These are phyloP conservation scores for Pyrenochaeta sp. DNA, from an alignment of 2,329 filamentous ascomycete genomes.

Conservation along the genomic window DNA sequence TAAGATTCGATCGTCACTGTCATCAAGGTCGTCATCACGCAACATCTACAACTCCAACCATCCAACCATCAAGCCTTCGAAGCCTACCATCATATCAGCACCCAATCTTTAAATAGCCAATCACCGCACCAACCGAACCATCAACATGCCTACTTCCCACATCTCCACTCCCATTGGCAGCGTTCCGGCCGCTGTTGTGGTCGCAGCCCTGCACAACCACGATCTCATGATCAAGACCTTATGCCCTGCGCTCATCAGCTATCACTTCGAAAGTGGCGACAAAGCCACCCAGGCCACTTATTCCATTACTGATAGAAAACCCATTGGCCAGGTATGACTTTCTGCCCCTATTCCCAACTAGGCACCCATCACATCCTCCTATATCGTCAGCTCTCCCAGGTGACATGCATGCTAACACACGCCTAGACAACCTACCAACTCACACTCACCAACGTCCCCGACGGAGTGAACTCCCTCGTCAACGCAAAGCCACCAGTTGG, in stretches of 20 bases:
- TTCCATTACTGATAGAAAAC: slow-evolving; percentile 51
- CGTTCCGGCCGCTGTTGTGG: slow-evolving; percentile 33
- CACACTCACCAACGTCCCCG: slow-evolving; percentile 48
- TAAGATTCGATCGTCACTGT: slow-evolving; percentile 5
- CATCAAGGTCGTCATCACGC: not conserved
- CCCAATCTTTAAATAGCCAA: slow-evolving; percentile 3
- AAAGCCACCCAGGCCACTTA: slow-evolving; percentile 41
- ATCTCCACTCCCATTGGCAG: slow-evolving; percentile 46
- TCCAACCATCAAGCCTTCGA: not conserved
- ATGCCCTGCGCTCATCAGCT: slow-evolving; percentile 45
- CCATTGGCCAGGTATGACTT: slow-evolving; percentile 45
- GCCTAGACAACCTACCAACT: slow-evolving; percentile 51
- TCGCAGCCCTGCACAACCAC: slow-evolving; percentile 51
- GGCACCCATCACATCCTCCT: not conserved
- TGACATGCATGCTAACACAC: not conserved
- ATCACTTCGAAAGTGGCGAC: slow-evolving; percentile 45
- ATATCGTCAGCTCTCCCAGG: not conserved
- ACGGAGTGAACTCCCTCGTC: slow-evolving; percentile 49
- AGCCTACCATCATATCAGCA: not conserved
- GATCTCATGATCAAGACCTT: slow-evolving; percentile 52
- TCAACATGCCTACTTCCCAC: slow-evolving; percentile 48
- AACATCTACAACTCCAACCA: not conserved
- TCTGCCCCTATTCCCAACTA: not conserved
- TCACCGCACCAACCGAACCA: not conserved
- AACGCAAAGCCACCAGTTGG: slow-evolving; percentile 52